phyloP scores from a whole-genome alignment of 1,284 basidiomycete genomes.

The Malassezia brasiliensis region DNA sequence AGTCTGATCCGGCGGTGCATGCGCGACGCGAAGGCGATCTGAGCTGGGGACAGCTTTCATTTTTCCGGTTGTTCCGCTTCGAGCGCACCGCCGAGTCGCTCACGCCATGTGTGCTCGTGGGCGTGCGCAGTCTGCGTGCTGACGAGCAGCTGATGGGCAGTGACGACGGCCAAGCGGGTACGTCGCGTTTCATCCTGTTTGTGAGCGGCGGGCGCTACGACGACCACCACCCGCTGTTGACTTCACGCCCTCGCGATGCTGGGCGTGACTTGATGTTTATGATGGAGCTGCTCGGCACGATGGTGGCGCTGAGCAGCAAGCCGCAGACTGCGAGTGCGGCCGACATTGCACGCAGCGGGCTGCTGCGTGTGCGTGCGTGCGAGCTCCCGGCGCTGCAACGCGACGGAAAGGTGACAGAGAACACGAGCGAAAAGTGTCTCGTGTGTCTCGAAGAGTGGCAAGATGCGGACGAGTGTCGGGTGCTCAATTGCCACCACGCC shows the following conservation, averaged over 20 bases:
- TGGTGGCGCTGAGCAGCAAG: conserved; percentile 33
- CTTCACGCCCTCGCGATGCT: conserved; percentile 28
- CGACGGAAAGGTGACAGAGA: conserved; percentile 33
- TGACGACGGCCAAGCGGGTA: not conserved
- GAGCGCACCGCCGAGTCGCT: conserved; percentile 26
- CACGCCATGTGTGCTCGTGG: conserved; percentile 40
- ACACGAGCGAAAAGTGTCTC: conserved; percentile 38
- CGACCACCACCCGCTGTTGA: conserved; percentile 37
- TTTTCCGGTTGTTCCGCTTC: conserved; percentile 44
- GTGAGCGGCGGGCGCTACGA: conserved; percentile 42
- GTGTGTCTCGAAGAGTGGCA: conserved; percentile 45
- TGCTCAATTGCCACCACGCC: conserved; percentile 35
- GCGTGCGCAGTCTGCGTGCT: conserved; percentile 36
- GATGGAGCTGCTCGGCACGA: conserved; percentile 40
- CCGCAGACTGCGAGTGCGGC: conserved; percentile 31
- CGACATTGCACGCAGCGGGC: conserved; percentile 34
- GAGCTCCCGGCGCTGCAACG: conserved; percentile 21
- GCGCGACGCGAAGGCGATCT: conserved; percentile 30
- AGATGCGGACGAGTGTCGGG: conserved; percentile 30
- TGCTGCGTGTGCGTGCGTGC: conserved; percentile 22
- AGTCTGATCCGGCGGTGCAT: conserved; percentile 15
- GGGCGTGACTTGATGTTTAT: conserved; percentile 43
- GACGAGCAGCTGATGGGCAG: conserved; percentile 24
- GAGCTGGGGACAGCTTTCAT: conserved; percentile 35
- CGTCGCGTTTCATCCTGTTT: conserved; percentile 42